These are phyloP conservation scores for Ceratobasidium sp. DNA, from an alignment of 1,284 basidiomycete genomes.

Conservation along the genomic window DNA sequence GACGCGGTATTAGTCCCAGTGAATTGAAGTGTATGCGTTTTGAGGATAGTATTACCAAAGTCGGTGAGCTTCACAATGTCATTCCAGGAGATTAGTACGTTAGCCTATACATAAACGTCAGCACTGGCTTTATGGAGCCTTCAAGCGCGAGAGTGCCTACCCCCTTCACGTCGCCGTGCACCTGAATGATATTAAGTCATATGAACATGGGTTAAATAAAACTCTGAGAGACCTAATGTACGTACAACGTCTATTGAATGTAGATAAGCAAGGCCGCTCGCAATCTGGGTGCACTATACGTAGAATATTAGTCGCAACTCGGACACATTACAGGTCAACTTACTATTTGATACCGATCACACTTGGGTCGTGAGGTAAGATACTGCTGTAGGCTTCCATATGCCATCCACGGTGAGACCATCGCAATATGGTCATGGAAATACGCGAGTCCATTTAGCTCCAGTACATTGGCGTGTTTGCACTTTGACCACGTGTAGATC, in stretches of 20 bases:
- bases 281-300: conserved; percentile 1
- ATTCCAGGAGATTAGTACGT: not conserved
- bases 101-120: not conserved
- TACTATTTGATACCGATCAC: no score
- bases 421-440: conserved; percentile 21
- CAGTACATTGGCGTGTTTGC: conserved; percentile 17
- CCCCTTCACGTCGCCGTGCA: conserved; percentile 12
- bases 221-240: no score
- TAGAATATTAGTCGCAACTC: not conserved
- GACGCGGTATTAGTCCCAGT: not conserved
- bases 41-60: not conserved
- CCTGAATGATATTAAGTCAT: not conserved
- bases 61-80: conserved; percentile 2
- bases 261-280: conserved; percentile 3
- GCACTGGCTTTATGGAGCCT: not conserved
- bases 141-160: not conserved
- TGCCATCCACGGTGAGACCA: conserved; percentile 36
- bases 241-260: conserved; percentile 11
- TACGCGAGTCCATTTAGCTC: conserved; percentile 1
- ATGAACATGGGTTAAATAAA: not conserved
- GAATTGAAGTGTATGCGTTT: not conserved
- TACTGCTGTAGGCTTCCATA: not conserved
- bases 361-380: no score
- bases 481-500: conserved; percentile 32
- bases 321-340: no score